phyloP scores from a whole-genome alignment of 148 eudicot species.

The Salicornia ramosissima region DNA sequence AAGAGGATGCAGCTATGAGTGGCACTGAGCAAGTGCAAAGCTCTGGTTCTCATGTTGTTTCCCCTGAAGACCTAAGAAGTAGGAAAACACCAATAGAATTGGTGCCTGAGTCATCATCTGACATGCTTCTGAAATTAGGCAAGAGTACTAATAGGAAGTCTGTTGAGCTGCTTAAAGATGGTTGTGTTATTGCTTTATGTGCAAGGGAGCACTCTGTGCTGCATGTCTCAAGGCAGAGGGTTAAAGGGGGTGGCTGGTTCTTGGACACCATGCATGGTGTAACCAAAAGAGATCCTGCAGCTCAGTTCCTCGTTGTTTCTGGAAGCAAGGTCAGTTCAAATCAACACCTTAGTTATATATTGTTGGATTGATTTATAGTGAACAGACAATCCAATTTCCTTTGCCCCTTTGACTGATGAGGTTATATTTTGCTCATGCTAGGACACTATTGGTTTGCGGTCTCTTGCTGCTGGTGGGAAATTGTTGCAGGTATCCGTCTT shows the following conservation, averaged over 20 bases:
- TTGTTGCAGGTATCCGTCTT: conserved; percentile 69
- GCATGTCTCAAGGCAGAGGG: conserved; percentile 90
- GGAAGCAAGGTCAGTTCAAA: conserved; percentile 63
- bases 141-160: conserved; percentile 40
- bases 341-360: background rate
- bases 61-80: conserved; percentile 69
- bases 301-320: conserved; percentile 81
- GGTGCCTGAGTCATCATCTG: conserved; percentile 44
- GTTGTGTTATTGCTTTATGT: conserved; percentile 74
- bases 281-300: conserved; percentile 92
- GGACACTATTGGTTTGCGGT: conserved; percentile 91
- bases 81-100: conserved; percentile 55
- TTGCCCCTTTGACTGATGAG: conserved; percentile 7
- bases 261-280: conserved; percentile 74
- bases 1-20: conserved; percentile 91
- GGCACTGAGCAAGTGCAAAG: conserved; percentile 80
- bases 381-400: background rate
- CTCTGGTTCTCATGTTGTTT: conserved; percentile 73
- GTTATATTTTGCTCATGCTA: conserved; percentile 24
- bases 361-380: background rate
- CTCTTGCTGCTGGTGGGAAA: conserved; percentile 98
- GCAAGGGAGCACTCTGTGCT: conserved; percentile 58
- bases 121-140: conserved; percentile 41
- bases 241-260: conserved; percentile 95
- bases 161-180: conserved; percentile 68